phyloP scores from a whole-genome alignment of 108 stramenopile species.

The Aureococcus anophagefferens region DNA sequence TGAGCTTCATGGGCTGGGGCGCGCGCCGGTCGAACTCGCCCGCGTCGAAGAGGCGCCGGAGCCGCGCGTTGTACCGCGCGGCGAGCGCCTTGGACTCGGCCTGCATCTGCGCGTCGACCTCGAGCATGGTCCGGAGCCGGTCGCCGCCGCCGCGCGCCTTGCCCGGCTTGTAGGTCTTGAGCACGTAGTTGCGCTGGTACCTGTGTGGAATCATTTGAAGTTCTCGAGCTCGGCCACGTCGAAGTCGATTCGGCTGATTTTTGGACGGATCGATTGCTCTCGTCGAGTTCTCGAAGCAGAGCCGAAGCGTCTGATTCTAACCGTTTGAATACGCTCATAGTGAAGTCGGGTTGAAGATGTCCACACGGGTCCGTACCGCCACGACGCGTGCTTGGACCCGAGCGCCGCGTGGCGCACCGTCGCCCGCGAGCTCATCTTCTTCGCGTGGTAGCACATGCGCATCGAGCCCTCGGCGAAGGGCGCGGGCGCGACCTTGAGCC shows the following conservation, averaged over 20 bases:
- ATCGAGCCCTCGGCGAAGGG: neutral
- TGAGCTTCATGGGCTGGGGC: neutral
- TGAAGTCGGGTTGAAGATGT: no score
- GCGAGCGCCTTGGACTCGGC: neutral
- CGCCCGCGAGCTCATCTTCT: neutral
- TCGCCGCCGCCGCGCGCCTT: neutral
- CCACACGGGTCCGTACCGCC: neutral
- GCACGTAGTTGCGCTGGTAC: neutral
- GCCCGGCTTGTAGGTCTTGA: neutral
- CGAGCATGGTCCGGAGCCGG: neutral
- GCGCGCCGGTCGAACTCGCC: neutral
- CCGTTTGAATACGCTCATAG: no score
- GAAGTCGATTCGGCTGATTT: no score
- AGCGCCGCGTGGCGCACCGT: neutral
- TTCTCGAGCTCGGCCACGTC: no score
- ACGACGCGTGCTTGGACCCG: neutral
- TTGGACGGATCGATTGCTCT: no score
- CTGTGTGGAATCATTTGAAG: no score
- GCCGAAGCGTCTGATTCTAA: no score
- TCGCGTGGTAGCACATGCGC: neutral
- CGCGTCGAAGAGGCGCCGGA: neutral
- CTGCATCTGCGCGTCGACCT: neutral
- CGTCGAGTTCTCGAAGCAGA: no score
- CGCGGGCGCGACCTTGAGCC: neutral
- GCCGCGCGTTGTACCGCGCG: neutral